Evolutionary conservation across 441 rosid species (phyloP), one percentile per base, ranked within the genome.

Genomic region (Breynia disticha): DNA sequence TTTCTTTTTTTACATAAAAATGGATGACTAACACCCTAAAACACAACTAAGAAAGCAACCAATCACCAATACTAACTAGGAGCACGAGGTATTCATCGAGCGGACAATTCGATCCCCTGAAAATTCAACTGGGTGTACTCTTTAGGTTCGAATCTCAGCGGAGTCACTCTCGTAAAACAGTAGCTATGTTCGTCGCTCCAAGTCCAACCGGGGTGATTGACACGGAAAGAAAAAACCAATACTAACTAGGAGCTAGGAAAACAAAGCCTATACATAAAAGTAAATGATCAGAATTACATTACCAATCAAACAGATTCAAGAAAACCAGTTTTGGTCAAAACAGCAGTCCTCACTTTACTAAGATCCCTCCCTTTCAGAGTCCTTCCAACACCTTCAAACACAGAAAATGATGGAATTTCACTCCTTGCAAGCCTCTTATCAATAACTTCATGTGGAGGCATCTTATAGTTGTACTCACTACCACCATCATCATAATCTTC

Each of bases 331-430:
- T 65, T 80, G 52, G 73, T 87, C 67, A 90, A 67, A n/a, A 90
- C 66, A 39, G 88, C 86, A 63, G 87, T 76, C 61, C 97, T 87
- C 38, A 87, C 81, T 65, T 67, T 75, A 57, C 84, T 78, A 22
- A 90, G 79, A 46, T 90, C 97, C 72, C 97, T 77, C 48, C 96
- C 97, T 72, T 87, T 90, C 17, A 90, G 68, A 28, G 72, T 87
- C 76, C 97, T 79, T 18, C 97, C 97, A 19, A 70, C 82, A 17
- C 97, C 97, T 81, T 90, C 91, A 63, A 76, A 72, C 5, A 87
- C 96, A 4, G 96, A 90, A 49, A 78, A 78, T 15, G 86, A 72
- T 2, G 86, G 75, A 13, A 82, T 79, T 47, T 76, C 84, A 22
- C 80, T 80, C 66, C 81, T 74, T 45, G 79, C 78, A 16, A 79